Evolutionary conservation across 1,139 yeast species (phyloP), one percentile per base, ranked within the genome.

Genomic region (Debaryomyces coudertii): DNA sequence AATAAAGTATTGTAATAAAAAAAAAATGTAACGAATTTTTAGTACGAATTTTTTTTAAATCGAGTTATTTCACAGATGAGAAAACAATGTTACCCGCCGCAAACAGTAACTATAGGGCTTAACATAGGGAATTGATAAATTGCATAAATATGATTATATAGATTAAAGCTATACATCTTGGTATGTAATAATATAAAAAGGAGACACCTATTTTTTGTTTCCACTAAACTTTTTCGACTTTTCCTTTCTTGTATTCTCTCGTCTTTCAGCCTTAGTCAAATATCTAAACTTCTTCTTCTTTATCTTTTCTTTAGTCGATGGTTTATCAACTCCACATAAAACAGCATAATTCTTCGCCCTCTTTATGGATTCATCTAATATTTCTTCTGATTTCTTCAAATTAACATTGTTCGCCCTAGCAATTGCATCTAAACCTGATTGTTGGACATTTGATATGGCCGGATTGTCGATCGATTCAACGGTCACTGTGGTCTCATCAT

Each of bases 251-350:
- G 77, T 80, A 55, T 87, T 87, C 25, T 73, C 79, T 58, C 81
- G 82, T 68, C 97, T 79, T 64, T 89, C 96, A 14, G 78, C 73
- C 65, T 88, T 88, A 44, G 93, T 79, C 65, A 90, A 75, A 61
- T 92, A 92, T 66, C 97, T 81, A 61, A 90, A 89, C 76, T 89
- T 90, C 79, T 87, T 88, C 77, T 86, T 86, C 63, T 73, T 77
- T 49, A 66, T 69, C 57, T 76, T 75, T 30, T 63, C 63, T 40
- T 64, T 58, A 35, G 57, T 55, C 15, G 61, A 55, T 20, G 78
- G 78, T 48, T 74, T 73, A 14, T 73, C 61, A 8, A 71, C 76
- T 7, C 87, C 87, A 53, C 82, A 71, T 36, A 83, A 69, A 44
- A 79, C 79, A 11, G 95, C 92, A 64, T 87, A 83, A 62, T 86